Base-by-base conservation (phyloP, 2,329 filamentous ascomycete species). In the Epichloe brachyelytri region DNA sequence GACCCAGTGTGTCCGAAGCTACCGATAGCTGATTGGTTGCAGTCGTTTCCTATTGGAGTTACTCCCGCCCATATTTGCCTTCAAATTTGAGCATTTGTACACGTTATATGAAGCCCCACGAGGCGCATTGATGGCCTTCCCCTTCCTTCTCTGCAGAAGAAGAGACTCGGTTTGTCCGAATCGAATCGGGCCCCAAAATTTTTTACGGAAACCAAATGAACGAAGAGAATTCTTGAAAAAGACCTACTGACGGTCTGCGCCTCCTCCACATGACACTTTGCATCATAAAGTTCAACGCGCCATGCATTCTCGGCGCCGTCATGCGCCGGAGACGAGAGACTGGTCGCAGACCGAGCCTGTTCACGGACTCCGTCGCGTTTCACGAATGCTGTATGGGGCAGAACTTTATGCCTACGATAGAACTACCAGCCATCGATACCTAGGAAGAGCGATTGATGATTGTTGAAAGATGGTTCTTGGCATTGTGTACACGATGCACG, bases 241-340 rank as follows among this genome's bases (percentile, higher is more conserved):
- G 2, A 82, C 76, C 82, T 79, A 84, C 84, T 17, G 11, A 50
- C 17, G 33, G 22, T 17, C 26, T 8, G 14, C 22, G 37, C 41
- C 43, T 48, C 36, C 30, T 41, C 46, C 46, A 17, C 51, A 49
- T 41, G 33, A 43, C 12, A 49, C 47, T 34, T 50, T 30, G 26
- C 26, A 30, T 20, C 43, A 49, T 52, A 20, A 43, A 39, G 36
- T 43, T 43, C 37, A 30, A n/a, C 19, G 20, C 14, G 51, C 19
- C 43, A 26, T 37, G 47, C 47, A 46, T 30, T 41, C 30, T 46
- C 46, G 51, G 39, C 36, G 46, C 43, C 43, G 19, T 46, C 36
- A 37, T 52, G 46, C 40, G 43, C 33, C 43, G 36, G 20, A 47
- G 17, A 33, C n/a, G 40, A 40, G 6, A 34, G 48, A n/a, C 5